phyloP scores from a whole-genome alignment of 2,329 filamentous ascomycete genomes.

The Pseudogymnoascus sp. region DNA sequence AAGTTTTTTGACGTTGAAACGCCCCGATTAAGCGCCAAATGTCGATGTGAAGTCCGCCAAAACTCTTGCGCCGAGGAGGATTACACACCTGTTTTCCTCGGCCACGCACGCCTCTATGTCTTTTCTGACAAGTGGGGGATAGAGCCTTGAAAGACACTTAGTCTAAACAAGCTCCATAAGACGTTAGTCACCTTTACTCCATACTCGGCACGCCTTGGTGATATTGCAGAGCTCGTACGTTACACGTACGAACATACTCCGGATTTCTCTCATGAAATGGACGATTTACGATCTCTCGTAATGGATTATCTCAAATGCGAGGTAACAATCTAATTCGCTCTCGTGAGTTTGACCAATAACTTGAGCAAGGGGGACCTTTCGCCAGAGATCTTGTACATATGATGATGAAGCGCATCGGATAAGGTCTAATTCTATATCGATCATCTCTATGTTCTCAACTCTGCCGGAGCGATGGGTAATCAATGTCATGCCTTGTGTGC shows the following conservation, averaged over 20 bases:
- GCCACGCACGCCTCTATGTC: conserved; percentile 17
- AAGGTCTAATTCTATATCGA: too few species aligned
- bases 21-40: too few species aligned
- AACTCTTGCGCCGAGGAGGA: too few species aligned
- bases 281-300: conserved; percentile 17
- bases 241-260: conserved; percentile 16
- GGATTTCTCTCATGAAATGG: conserved; percentile 13
- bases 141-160: conserved; percentile 12
- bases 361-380: conserved; percentile 15
- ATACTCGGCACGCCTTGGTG: conserved; percentile 8
- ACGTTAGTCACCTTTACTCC: background rate
- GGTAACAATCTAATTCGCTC: conserved; percentile 13
- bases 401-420: too few species aligned
- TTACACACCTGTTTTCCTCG: conserved; percentile 7
- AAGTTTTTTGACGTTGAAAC: too few species aligned
- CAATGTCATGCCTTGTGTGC: too few species aligned
- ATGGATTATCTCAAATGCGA: conserved; percentile 14
- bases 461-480: too few species aligned
- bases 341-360: conserved; percentile 13
- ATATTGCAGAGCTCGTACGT: conserved; percentile 16
- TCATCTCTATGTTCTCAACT: too few species aligned
- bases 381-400: conserved; percentile 12
- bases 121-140: conserved; percentile 18
- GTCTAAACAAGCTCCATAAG: conserved; percentile 16
- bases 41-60: too few species aligned